Evolutionary conservation across 805 yeast genomes (phyloP).

Genomic region (Wickerhamomyces alni): DNA sequence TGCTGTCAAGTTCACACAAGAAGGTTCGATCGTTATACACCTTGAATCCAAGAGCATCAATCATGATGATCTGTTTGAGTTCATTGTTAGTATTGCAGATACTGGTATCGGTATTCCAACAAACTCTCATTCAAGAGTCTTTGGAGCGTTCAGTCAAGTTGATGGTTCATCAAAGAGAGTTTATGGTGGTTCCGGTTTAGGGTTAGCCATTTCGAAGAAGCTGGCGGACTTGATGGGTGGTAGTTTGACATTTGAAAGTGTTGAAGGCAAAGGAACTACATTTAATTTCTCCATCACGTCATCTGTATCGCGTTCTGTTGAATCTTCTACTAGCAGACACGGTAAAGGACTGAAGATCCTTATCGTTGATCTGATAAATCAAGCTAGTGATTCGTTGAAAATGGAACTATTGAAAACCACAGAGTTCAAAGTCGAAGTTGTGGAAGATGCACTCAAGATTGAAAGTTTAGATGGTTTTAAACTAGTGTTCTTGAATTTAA

Average conservation of each 20-base stretch:
- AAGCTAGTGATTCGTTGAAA: constrained; percentile 7
- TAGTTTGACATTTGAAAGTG: constrained; percentile 77
- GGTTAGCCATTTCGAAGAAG: constrained; percentile 79
- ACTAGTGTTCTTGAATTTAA: constrained; percentile 8
- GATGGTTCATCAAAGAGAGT: constrained; percentile 89
- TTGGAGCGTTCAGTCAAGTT: constrained; percentile 86
- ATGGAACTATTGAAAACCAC: constrained; percentile 4
- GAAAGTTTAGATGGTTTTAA: constrained; percentile 1
- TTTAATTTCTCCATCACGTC: constrained; percentile 66
- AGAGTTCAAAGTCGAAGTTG: constrained; percentile 4
- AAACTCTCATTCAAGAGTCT: constrained; percentile 75
- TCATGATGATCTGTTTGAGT: constrained; percentile 32
- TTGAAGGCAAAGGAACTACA: constrained; percentile 73
- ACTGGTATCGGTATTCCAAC: constrained; percentile 85
- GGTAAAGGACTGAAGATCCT: constrained; percentile 3
- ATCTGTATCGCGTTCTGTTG: constrained; percentile 1
- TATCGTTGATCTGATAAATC: constrained; percentile 6
- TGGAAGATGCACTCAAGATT: background rate
- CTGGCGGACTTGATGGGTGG: constrained; percentile 87
- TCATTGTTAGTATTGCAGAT: constrained; percentile 78
- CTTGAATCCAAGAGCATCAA: constrained; percentile 42
- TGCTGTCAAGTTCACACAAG: constrained; percentile 78
- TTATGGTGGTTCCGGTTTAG: constrained; percentile 88
- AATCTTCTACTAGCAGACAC: background rate
- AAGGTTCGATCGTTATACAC: constrained; percentile 72